Conservation (phyloP, 495 filamentous ascomycete genomes). For the Aspergillus ostianus region DNA sequence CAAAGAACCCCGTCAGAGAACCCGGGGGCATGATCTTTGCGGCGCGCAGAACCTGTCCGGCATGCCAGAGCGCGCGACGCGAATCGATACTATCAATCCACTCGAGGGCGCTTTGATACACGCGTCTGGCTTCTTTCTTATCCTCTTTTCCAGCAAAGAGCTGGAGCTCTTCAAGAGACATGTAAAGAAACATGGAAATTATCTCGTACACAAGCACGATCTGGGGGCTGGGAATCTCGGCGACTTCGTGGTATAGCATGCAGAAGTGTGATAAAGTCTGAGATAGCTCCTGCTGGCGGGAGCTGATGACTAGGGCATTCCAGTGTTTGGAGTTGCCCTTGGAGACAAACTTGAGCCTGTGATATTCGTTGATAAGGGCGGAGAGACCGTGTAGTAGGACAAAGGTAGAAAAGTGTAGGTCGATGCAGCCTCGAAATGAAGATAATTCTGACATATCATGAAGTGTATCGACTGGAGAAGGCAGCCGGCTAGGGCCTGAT, state of each 20-base stretch:
- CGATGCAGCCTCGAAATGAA: conserved; percentile 39
- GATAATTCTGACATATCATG: conserved; percentile 48
- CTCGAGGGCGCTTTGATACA: conserved; percentile 49
- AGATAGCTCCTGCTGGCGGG: conserved; percentile 52
- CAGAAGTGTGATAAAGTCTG: conserved; percentile 43
- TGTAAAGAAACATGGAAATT: conserved; percentile 57
- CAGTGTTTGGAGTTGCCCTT: conserved; percentile 40
- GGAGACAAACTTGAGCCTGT: conserved; percentile 52
- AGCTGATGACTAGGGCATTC: conserved; percentile 48
- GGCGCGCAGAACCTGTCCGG: conserved; percentile 58
- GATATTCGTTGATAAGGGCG: conserved; percentile 58
- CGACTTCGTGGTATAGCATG: conserved; percentile 33
- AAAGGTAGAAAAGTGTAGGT: conserved; percentile 48
- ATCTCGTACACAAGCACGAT: conserved; percentile 52
- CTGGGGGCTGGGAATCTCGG: conserved; percentile 22
- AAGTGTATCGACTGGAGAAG: conserved; percentile 51
- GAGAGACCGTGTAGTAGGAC: conserved; percentile 58
- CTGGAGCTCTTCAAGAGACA: conserved; percentile 63
- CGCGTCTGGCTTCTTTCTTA: conserved; percentile 55
- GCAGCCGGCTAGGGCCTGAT: conserved; percentile 31
- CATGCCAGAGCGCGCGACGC: conserved; percentile 59
- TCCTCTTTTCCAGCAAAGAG: conserved; percentile 63
- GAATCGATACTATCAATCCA: conserved; percentile 54
- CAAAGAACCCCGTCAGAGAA: conserved; percentile 56
- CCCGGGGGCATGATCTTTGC: conserved; percentile 47